Evolutionary conservation across 305 asterid genomes (phyloP).

Genomic region (Nicotiana rustica): DNA sequence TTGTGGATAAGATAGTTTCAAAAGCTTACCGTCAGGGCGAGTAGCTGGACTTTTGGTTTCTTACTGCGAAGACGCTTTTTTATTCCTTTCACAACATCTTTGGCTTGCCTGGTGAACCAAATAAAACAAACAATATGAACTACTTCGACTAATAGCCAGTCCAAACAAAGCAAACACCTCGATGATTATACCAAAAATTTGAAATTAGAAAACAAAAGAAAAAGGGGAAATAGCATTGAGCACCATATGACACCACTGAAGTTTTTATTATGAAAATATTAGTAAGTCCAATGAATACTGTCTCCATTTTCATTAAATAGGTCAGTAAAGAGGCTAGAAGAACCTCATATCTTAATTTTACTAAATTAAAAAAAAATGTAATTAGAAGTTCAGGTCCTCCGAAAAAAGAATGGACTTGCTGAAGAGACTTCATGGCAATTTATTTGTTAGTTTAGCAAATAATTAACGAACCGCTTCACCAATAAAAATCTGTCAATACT

Average conservation of each 20-base stretch:
- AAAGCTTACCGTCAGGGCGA: constrained; percentile 84
- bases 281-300: background rate
- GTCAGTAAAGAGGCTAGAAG: constrained; percentile 1
- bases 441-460: constrained; percentile 19
- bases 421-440: background rate
- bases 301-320: background rate
- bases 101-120: constrained; percentile 75
- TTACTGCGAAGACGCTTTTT: constrained; percentile 89
- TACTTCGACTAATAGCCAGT: constrained; percentile 5
- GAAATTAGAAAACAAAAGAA: constrained; percentile 5
- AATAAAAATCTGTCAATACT: background rate
- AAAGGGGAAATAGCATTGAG: background rate
- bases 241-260: background rate
- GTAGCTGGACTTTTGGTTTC: constrained; percentile 95
- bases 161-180: constrained; percentile 26
- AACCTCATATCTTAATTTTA: constrained; percentile 15
- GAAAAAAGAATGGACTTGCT: constrained; percentile 4
- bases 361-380: background rate
- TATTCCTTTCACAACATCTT: constrained; percentile 87
- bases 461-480: background rate
- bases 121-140: constrained; percentile 10
- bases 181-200: background rate
- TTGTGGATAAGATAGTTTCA: constrained; percentile 22
- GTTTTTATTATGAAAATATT: background rate
- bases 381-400: constrained; percentile 7